A percentile compares a stretch with the other conserved stretches of the same genome.
Evolutionary conservation across 305 asterid species (phyloP).

Genomic region (Coffea humblotiana): DNA sequence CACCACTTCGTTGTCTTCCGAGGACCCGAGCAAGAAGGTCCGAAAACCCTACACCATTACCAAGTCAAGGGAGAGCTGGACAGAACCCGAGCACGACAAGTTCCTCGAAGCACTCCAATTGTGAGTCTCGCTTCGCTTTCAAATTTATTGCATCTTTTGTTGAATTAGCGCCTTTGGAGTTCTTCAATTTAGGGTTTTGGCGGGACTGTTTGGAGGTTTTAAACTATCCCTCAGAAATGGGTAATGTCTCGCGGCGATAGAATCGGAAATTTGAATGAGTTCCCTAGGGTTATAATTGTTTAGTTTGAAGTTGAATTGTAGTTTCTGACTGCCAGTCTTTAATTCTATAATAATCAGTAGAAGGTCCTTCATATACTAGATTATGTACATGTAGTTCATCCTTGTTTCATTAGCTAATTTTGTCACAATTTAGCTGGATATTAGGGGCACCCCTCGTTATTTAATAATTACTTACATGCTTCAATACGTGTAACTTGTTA

Average conservation of each 20-base stretch:
- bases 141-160: not conserved
- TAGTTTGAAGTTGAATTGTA: not conserved
- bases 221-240: not conserved
- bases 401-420: not conserved
- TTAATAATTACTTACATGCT: not conserved
- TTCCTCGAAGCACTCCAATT: slow-evolving; percentile 89
- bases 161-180: not conserved
- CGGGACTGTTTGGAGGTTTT: slow-evolving; percentile 13
- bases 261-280: not conserved
- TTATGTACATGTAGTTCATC: not conserved
- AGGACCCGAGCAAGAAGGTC: slow-evolving; percentile 65
- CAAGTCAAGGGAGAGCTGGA: slow-evolving; percentile 93
- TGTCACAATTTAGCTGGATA: not conserved
- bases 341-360: too few relatives aligned
- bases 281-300: not conserved
- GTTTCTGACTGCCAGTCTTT: not conserved
- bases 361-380: not conserved
- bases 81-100: slow-evolving; percentile 95
- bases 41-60: slow-evolving; percentile 84
- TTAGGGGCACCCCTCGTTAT: not conserved
- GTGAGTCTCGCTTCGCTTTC: slow-evolving; percentile 45
- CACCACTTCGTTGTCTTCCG: slow-evolving; percentile 39
- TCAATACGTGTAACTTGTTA: not conserved
- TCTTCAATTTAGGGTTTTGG: slow-evolving; percentile 23
- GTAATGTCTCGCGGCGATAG: not conserved